Evolutionary conservation across 2,329 filamentous ascomycete genomes (phyloP).

Genomic region (Lizonia empirigonia): DNA sequence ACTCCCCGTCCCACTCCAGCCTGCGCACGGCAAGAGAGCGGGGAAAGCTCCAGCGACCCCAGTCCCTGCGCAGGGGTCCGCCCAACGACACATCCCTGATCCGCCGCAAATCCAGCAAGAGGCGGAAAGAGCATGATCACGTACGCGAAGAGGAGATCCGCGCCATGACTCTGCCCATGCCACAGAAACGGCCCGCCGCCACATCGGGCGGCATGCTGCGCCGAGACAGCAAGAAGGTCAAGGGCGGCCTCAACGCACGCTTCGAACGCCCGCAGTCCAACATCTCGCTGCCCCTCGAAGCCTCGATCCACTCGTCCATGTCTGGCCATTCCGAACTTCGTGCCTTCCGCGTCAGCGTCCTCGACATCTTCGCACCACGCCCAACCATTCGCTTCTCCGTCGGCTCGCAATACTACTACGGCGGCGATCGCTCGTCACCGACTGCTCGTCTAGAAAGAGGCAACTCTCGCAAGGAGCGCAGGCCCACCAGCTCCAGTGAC

Average conservation of each 20-base stretch:
- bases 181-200: conserved; percentile 66
- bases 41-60: conserved; percentile 54
- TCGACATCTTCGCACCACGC: conserved; percentile 82
- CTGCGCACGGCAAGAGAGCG: conserved; percentile 46
- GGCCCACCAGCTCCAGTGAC: conserved; percentile 54
- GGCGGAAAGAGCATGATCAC: conserved; percentile 69
- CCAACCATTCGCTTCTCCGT: conserved; percentile 80
- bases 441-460: conserved; percentile 55
- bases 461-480: conserved; percentile 58
- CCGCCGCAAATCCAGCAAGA: conserved; percentile 73
- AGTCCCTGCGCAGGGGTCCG: conserved; percentile 62
- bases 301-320: conserved; percentile 76
- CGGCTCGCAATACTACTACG: conserved; percentile 63
- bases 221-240: conserved; percentile 69
- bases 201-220: conserved; percentile 66
- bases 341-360: conserved; percentile 78
- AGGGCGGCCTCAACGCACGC: conserved; percentile 60
- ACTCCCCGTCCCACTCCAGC: conserved; percentile 45
- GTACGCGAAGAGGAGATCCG: conserved; percentile 86
- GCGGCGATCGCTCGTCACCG: conserved; percentile 38
- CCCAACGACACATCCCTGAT: conserved; percentile 62
- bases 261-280: conserved; percentile 69
- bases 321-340: conserved; percentile 75
- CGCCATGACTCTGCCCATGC: conserved; percentile 75
- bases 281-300: conserved; percentile 73